These are phyloP conservation scores for Plasmodium vivax DNA, from an alignment of 169 alveolate genomes.

Conservation along the genomic window DNA sequence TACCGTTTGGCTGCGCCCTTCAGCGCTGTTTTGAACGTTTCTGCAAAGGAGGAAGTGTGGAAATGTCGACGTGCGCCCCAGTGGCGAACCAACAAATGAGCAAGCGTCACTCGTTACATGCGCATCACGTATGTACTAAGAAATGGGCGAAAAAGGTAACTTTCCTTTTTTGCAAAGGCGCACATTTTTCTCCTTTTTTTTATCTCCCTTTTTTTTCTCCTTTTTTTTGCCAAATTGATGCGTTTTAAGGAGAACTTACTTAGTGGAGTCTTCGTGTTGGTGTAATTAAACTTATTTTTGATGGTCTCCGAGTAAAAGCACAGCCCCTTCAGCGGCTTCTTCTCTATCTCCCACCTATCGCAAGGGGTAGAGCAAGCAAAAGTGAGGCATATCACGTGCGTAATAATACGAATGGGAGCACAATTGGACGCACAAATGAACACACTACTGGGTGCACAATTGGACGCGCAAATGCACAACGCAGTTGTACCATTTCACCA, in stretches of 20 bases:
- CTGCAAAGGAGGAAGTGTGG: slow-evolving; percentile 30
- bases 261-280: slow-evolving; percentile 75
- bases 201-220: not conserved
- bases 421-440: not conserved
- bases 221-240: not conserved
- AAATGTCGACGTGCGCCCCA: not conserved
- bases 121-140: not conserved
- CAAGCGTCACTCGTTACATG: not conserved
- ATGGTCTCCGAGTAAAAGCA: slow-evolving; percentile 79
- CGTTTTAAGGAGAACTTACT: slow-evolving; percentile 33
- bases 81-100: not conserved
- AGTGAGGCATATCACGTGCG: not conserved
- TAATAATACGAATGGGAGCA: not conserved
- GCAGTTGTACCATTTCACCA: slow-evolving; percentile 74
- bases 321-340: slow-evolving; percentile 77
- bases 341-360: slow-evolving; percentile 81
- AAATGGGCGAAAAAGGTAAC: not conserved
- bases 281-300: slow-evolving; percentile 44
- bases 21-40: slow-evolving; percentile 80
- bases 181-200: not conserved
- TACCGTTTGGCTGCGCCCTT: slow-evolving; percentile 83
- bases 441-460: not conserved
- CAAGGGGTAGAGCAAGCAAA: not conserved
- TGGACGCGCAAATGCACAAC: not conserved
- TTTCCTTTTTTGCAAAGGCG: not conserved